phyloP scores from a whole-genome alignment of 768 basidiomycete species.

The Pisolithus marmoratus region DNA sequence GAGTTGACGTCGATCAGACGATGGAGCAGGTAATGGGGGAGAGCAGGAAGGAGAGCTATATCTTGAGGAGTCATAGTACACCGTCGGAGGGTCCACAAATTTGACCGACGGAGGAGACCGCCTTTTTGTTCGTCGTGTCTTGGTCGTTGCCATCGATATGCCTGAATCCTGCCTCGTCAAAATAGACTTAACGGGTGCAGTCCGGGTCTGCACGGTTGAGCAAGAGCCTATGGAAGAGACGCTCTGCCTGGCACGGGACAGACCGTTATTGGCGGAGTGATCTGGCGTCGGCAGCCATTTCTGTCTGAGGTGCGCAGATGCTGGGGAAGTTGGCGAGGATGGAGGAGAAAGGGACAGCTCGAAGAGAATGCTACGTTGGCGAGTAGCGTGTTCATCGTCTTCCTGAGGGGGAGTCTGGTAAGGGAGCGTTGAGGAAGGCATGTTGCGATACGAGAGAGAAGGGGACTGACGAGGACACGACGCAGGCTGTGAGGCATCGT shows the following conservation, averaged over 20 bases:
- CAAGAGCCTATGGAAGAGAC: constrained; percentile 35
- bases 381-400: constrained; percentile 7
- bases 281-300: constrained; percentile 15
- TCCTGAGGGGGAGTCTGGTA: constrained; percentile 20
- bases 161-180: constrained; percentile 48
- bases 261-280: constrained; percentile 7
- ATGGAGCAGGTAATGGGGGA: constrained; percentile 9
- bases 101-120: constrained; percentile 52
- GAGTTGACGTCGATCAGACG: constrained; percentile 4
- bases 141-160: constrained; percentile 35
- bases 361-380: constrained; percentile 24
- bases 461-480: constrained; percentile 22
- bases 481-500: constrained; percentile 26
- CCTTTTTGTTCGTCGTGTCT: constrained; percentile 22
- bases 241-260: constrained; percentile 28
- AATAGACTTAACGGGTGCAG: constrained; percentile 45
- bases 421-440: not conserved
- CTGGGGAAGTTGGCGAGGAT: constrained; percentile 11
- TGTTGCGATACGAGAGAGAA: constrained; percentile 1
- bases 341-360: constrained; percentile 11
- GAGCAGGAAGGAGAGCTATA: constrained; percentile 13
- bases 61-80: constrained; percentile 38
- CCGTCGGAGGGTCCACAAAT: constrained; percentile 60
- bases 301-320: constrained; percentile 16
- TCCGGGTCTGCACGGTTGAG: constrained; percentile 23